Conservation (phyloP, 148 eudicot genomes). For the Fallopia convolvulus region DNA sequence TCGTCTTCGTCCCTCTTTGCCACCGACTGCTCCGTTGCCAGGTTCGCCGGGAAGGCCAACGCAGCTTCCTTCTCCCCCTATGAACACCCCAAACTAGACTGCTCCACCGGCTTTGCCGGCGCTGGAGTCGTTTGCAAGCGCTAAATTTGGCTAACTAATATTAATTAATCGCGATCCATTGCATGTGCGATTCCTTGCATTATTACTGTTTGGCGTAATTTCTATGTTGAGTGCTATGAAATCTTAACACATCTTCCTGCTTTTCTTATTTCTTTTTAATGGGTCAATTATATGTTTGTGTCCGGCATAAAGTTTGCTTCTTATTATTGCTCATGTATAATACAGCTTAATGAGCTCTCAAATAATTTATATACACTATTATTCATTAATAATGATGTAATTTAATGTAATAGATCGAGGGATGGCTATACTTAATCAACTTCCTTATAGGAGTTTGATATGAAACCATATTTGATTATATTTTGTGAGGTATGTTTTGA, state of each 20-base stretch:
- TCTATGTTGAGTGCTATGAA: neutral
- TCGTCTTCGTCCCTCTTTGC: neutral
- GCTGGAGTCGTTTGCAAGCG: slow-evolving; percentile 9
- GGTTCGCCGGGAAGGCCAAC: neutral
- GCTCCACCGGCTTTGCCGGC: neutral
- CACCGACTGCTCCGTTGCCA: slow-evolving; percentile 5
- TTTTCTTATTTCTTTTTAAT: neutral
- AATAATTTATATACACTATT: neutral
- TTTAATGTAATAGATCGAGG: neutral
- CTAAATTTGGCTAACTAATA: neutral
- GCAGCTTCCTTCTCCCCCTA: neutral
- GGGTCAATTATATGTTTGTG: neutral
- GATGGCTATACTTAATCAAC: neutral
- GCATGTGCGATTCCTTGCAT: neutral
- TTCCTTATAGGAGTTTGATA: neutral
- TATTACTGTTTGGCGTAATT: neutral
- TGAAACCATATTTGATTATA: too few relatives aligned
- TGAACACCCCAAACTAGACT: neutral
- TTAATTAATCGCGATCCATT: neutral
- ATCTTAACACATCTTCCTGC: too few relatives aligned
- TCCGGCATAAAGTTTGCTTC: neutral
- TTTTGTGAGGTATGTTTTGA: too few relatives aligned
- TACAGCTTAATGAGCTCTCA: too few relatives aligned
- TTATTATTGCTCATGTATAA: neutral
- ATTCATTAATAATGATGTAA: neutral